Evolutionary conservation across 306 rosid species (phyloP).

Genomic region (Ceratonia siliqua): DNA sequence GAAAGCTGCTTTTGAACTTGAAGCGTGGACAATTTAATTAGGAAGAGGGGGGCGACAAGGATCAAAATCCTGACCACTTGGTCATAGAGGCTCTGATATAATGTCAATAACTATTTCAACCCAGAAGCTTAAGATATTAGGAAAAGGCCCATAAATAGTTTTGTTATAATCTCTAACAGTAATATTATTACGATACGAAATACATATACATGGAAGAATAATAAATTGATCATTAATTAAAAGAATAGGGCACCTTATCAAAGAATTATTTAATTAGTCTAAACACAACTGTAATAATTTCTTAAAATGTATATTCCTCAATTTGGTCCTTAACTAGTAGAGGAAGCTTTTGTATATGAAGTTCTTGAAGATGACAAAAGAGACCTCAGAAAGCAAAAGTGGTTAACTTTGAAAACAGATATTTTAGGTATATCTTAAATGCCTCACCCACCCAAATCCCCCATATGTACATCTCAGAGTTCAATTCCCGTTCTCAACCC

Average conservation of each 20-base stretch:
- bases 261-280: not conserved
- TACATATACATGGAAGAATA: not conserved
- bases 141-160: too few relatives aligned
- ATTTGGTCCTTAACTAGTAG: slow-evolving; percentile 6
- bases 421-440: slow-evolving; percentile 16
- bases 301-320: not conserved
- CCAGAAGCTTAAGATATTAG: too few relatives aligned
- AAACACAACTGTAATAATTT: not conserved
- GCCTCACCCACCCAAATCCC: slow-evolving; percentile 16
- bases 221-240: not conserved
- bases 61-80: too few relatives aligned
- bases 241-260: not conserved
- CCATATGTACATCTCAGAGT: not conserved
- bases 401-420: not conserved
- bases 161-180: too few relatives aligned
- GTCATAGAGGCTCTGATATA: too few relatives aligned
- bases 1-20: too few relatives aligned
- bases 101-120: too few relatives aligned
- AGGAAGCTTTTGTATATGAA: not conserved
- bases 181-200: not conserved
- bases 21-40: too few relatives aligned
- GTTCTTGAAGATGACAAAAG: not conserved
- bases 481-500: not conserved
- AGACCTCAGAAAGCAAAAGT: slow-evolving; percentile 22
- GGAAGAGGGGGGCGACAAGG: too few relatives aligned